Base-by-base conservation (phyloP, 306 rosid genomes). In the Prunus mongolica region DNA sequence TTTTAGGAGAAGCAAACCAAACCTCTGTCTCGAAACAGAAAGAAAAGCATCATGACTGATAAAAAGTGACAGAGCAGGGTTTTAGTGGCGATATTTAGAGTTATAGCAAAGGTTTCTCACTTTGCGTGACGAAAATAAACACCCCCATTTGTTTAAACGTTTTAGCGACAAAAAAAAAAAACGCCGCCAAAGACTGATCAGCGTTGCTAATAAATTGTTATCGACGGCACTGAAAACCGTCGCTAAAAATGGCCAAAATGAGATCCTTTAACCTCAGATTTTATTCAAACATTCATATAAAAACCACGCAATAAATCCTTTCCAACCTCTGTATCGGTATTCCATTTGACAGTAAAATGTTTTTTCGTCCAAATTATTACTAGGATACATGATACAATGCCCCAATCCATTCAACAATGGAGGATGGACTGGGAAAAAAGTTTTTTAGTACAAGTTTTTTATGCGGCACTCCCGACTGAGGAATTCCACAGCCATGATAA, bases 261-360 rank as follows among this genome's bases (percentile, higher is more conserved):
- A 34, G 41, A 0, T 34, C 0, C 0, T 0, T 0, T 34, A 0
- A 0, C 7, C 38, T 1, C 0, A 0, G 0, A 34, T 0, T 1
- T 0, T 6, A 34, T 1, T 34, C 41, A 6, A 34, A 34, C 44
- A 1, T 38, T 1, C 9, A 38, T 0, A 6, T 1, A 34, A 6
- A 34, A 34, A 1, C 27, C 9, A 4, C 20, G 0, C 27, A 56
- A 12, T 0, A 20, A 10, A 56, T 56, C 62, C 0, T 9, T 56
- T 4, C 3, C 61, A 22, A 56, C 15, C 14, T 55, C 27, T 2
- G 25, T n/a, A n/a, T 3, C 1, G 5, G 27, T 56, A 56, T n/a
- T 5, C 61, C 44, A 38, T 38, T 8, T 7, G 9, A 38, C 44
- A 38, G 44, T 38, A 38, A 7, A 38, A 7, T 8, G 2, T 38